phyloP scores from a whole-genome alignment of 2,329 filamentous ascomycete species.

The Alternaria atra region DNA sequence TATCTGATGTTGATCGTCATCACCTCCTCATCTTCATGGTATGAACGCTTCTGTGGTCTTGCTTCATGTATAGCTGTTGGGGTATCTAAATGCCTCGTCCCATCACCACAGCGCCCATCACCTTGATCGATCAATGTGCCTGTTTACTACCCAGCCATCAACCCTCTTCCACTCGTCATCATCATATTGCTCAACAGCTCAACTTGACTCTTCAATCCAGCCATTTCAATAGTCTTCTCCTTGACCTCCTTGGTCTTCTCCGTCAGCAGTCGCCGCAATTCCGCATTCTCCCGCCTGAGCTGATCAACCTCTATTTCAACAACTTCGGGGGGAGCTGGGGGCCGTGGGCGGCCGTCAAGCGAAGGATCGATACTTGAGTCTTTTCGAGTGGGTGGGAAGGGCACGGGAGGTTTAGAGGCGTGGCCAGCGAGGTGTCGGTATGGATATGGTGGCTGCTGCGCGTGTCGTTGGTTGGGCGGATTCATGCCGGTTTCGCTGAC shows the following conservation, averaged over 20 bases:
- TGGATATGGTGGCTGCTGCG: not conserved
- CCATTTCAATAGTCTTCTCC: slow-evolving; percentile 37
- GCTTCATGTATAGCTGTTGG: not conserved
- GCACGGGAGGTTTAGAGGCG: not conserved
- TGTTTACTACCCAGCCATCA: slow-evolving; percentile 2
- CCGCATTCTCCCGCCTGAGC: slow-evolving; percentile 33
- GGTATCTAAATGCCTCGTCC: not conserved
- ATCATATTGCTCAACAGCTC: slow-evolving; percentile 40
- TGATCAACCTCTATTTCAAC: slow-evolving; percentile 27
- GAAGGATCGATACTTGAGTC: slow-evolving; percentile 29
- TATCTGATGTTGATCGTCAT: slow-evolving; percentile 10
- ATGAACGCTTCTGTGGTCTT: not conserved
- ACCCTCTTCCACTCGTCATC: slow-evolving; percentile 19
- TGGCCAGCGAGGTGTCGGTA: not conserved
- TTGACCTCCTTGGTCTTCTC: slow-evolving; percentile 38
- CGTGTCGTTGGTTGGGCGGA: not conserved
- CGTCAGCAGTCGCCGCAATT: slow-evolving; percentile 29
- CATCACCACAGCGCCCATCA: not conserved
- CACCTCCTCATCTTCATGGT: not conserved
- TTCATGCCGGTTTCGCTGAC: not conserved
- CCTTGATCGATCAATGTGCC: not conserved
- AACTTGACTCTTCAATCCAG: slow-evolving; percentile 36
- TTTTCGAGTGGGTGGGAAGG: not conserved
- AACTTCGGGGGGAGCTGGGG: not conserved
- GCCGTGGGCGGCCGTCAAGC: slow-evolving; percentile 26